A percentile compares a stretch with the other conserved stretches of the same genome.
Conservation (phyloP, 2,329 filamentous ascomycete species). For the Ophiostoma himal-ulmi region DNA sequence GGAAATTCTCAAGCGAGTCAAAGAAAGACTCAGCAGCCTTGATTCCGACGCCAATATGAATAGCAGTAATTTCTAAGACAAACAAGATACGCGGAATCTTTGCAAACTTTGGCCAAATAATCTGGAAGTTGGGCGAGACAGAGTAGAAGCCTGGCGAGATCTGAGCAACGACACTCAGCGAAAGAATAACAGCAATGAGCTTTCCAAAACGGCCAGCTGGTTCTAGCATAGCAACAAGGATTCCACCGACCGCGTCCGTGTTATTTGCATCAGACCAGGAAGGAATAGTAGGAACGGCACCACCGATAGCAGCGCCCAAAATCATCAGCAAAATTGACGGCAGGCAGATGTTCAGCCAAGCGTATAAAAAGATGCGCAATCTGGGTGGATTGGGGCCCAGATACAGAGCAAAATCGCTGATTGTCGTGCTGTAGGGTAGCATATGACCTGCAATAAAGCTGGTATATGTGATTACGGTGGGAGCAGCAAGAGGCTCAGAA, state of each 20-base stretch:
- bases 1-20: slow-evolving; percentile 40
- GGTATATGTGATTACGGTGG: slow-evolving; percentile 46
- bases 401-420: slow-evolving; percentile 58
- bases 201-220: slow-evolving; percentile 56
- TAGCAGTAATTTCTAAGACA: slow-evolving; percentile 36
- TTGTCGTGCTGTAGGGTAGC: slow-evolving; percentile 55
- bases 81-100: slow-evolving; percentile 40
- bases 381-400: slow-evolving; percentile 40
- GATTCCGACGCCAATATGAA: slow-evolving; percentile 40
- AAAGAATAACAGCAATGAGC: slow-evolving; percentile 55
- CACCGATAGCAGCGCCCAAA: slow-evolving; percentile 59
- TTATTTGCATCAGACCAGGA: slow-evolving; percentile 50
- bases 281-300: slow-evolving; percentile 49
- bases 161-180: slow-evolving; percentile 54
- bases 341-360: slow-evolving; percentile 49
- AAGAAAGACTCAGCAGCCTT: slow-evolving; percentile 38
- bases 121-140: slow-evolving; percentile 56
- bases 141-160: slow-evolving; percentile 55
- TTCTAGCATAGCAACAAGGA: slow-evolving; percentile 54
- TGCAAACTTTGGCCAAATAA: slow-evolving; percentile 36
- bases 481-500: slow-evolving; percentile 28
- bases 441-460: slow-evolving; percentile 59
- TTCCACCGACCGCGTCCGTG: slow-evolving; percentile 49
- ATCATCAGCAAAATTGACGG: slow-evolving; percentile 56
- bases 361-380: slow-evolving; percentile 46